Evolutionary conservation across 2,329 filamentous ascomycete species (phyloP).

Genomic region (Hypomyces perniciosus): DNA sequence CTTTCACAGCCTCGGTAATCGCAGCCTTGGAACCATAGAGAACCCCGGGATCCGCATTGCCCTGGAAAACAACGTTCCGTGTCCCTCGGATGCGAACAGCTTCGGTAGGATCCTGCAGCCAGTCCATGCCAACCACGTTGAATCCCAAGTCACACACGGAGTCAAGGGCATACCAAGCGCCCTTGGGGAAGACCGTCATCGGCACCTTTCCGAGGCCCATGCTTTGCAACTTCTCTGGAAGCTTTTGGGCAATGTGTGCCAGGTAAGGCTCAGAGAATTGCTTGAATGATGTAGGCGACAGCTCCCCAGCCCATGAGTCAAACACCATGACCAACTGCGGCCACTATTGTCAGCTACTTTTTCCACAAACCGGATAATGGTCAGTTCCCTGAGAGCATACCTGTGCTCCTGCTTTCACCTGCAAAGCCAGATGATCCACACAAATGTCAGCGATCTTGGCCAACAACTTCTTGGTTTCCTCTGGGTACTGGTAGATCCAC

Average conservation of each 20-base stretch:
- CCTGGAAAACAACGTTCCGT: conserved; percentile 73
- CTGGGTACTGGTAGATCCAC: conserved; percentile 87
- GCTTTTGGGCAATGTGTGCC: conserved; percentile 71
- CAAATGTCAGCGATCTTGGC: conserved; percentile 92
- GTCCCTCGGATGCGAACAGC: conserved; percentile 74
- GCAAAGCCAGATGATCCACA: conserved; percentile 86
- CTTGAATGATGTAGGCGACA: conserved; percentile 78
- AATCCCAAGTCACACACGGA: conserved; percentile 83
- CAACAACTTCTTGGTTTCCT: conserved; percentile 73
- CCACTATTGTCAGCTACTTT: background rate
- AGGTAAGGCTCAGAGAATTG: conserved; percentile 84
- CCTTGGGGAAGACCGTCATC: conserved; percentile 98
- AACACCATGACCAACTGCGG: conserved; percentile 83
- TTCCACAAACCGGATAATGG: background rate
- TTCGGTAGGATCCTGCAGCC: conserved; percentile 83
- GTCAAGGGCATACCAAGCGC: conserved; percentile 91
- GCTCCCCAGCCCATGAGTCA: conserved; percentile 95
- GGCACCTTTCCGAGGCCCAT: conserved; percentile 75
- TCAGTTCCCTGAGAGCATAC: conserved; percentile 32
- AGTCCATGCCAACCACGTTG: conserved; percentile 90
- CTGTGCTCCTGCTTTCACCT: conserved; percentile 91
- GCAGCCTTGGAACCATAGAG: conserved; percentile 77
- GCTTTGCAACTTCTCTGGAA: conserved; percentile 68
- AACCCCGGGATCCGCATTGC: conserved; percentile 91
- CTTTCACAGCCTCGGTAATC: conserved; percentile 76